Conservation (phyloP, 345 rosid genomes). For the Ricinus communis region DNA sequence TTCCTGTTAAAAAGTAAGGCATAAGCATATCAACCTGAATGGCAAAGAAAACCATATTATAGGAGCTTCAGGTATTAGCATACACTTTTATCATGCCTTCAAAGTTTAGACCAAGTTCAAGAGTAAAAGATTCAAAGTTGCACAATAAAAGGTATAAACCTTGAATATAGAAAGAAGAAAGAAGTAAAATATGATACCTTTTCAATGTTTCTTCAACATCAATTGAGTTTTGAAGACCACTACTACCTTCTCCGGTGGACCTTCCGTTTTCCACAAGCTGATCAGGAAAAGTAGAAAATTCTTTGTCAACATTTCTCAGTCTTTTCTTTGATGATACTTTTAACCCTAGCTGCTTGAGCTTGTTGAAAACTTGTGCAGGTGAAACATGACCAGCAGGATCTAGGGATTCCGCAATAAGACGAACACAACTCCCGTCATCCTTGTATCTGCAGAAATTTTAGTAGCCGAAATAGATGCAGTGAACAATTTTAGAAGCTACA, state of each 20-base stretch:
- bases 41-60: slow-evolving; percentile 6
- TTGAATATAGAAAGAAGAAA: background rate
- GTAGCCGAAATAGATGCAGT: slow-evolving; percentile 25
- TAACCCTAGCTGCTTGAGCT: slow-evolving; percentile 84
- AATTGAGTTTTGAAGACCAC: slow-evolving; percentile 34
- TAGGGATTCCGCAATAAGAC: slow-evolving; percentile 63
- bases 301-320: slow-evolving; percentile 26
- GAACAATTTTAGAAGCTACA: slow-evolving; percentile 15
- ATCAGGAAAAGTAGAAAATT: slow-evolving; percentile 25
- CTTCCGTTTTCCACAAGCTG: slow-evolving; percentile 33
- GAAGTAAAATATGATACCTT: slow-evolving; percentile 18
- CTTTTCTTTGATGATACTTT: slow-evolving; percentile 50
- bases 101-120: slow-evolving; percentile 14
- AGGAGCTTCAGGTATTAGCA: slow-evolving; percentile 1
- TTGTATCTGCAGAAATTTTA: slow-evolving; percentile 55
- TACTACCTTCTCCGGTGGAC: slow-evolving; percentile 27
- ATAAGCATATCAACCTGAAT: slow-evolving; percentile 19
- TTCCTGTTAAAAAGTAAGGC: slow-evolving; percentile 50
- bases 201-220: slow-evolving; percentile 33
- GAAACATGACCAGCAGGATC: slow-evolving; percentile 70
- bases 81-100: background rate
- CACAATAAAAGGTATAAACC: background rate
- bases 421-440: slow-evolving; percentile 55
- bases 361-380: slow-evolving; percentile 78
- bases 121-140: slow-evolving; percentile 4